Base-by-base conservation (phyloP, 306 rosid species). In the Citrullus colocynthis region DNA sequence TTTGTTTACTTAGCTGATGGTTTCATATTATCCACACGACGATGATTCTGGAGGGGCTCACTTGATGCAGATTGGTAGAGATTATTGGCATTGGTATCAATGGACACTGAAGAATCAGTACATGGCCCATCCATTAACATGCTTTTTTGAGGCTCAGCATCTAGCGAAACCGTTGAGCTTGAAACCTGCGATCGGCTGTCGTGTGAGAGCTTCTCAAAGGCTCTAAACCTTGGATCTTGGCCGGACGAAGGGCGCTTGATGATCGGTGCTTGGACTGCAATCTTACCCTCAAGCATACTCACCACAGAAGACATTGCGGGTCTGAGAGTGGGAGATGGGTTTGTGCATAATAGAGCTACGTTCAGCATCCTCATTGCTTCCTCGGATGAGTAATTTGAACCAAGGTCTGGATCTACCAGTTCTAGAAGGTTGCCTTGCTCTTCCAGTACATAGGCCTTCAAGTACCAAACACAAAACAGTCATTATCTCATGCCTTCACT, bases 341-440 rank as follows among this genome's bases (percentile, higher is more conserved):
- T 94, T 76, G 97, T 90, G 90, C 98, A 94, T 24, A 91, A 15
- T 9, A 94, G 91, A 24, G 90, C 97, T 75, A 94, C 18, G 74
- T 87, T 88, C 7, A 91, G 80, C 97, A 94, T 90, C 81, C 91
- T 90, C 93, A 89, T 85, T 12, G 87, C 97, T 78, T 94, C 97
- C 16, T 82, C 85, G 60, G 72, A 6, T 55, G 89, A 82, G 82
- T 89, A 91, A 55, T 73, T 82, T 75, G 94, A 82, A 59, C 88
- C 93, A 51, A 91, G 97, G 76, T 64, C 54, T 17, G 89, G 93
- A 85, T 93, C 97, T 78, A 91, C 94, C 9, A 93, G 81, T 54
- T 91, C 97, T 4, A 93, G 85, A 72, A 94, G 90, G 76, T 88
- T 94, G 74, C 97, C 98, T 83, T 94, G 96, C 81, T 94, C 98